Conservation (phyloP, 2,329 filamentous ascomycete genomes). For the Trichophyton verrucosum region DNA sequence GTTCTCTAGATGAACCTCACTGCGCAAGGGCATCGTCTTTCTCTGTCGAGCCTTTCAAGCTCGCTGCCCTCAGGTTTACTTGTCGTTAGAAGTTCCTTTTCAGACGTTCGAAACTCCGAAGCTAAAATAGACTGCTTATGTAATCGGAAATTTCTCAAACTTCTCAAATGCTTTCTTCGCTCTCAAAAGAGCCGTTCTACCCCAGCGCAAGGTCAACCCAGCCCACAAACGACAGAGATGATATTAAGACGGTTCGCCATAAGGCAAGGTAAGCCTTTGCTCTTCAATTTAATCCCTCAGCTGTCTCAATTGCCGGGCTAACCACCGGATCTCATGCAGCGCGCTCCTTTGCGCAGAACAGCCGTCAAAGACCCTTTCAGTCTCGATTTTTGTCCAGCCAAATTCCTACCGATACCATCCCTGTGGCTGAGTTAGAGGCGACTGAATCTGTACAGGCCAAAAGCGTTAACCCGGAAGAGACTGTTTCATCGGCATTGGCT, state of each 20-base stretch:
- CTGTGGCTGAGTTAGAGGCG: background rate
- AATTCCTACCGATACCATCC: conserved; percentile 6
- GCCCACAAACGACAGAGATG: conserved; percentile 18
- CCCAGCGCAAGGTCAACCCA: background rate
- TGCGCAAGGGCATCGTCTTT: too few relatives aligned
- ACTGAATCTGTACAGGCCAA: conserved; percentile 9
- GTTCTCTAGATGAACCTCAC: background rate
- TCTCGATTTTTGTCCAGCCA: conserved; percentile 9
- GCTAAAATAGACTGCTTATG: background rate
- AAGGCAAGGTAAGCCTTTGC: conserved; percentile 28
- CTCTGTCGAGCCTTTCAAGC: background rate
- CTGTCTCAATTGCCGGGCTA: background rate
- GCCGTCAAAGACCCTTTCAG: background rate
- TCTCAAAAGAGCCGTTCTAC: background rate
- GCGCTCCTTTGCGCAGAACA: conserved; percentile 3
- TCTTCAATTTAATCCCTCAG: background rate
- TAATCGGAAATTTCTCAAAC: background rate
- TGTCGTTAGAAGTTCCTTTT: background rate
- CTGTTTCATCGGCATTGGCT: background rate
- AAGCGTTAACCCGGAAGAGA: conserved; percentile 4
- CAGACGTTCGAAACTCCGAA: background rate
- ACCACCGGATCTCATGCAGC: conserved; percentile 1
- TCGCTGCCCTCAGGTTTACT: background rate
- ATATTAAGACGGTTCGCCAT: conserved; percentile 30
- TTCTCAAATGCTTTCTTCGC: background rate